Conservation (phyloP, 257 asterid genomes). For the Oldenlandia corymbosa region DNA sequence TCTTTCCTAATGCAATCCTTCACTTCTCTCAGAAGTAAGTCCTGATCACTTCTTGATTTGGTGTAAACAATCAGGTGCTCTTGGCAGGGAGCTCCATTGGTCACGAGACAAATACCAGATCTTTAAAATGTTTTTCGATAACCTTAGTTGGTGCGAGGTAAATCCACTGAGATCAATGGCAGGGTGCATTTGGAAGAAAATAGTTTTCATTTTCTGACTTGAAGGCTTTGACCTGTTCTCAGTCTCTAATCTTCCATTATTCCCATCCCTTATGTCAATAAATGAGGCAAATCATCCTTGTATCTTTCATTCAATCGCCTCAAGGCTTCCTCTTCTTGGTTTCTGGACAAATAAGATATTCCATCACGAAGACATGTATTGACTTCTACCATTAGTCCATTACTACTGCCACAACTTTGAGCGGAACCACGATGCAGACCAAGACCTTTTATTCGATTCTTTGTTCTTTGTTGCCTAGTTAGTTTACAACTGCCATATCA, state of each 20-base stretch:
- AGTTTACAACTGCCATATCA: too few relatives aligned
- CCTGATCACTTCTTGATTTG: too few relatives aligned
- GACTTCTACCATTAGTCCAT: too few relatives aligned
- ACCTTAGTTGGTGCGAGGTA: conserved; percentile 61
- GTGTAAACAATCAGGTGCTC: too few relatives aligned
- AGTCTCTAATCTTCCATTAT: conserved; percentile 26
- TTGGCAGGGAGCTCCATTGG: too few relatives aligned
- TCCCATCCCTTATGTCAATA: conserved; percentile 29
- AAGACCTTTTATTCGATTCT: too few relatives aligned
- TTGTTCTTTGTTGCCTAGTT: too few relatives aligned
- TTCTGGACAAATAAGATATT: conserved; percentile 96
- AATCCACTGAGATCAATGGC: conserved; percentile 65
- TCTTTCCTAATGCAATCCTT: conserved; percentile 43
- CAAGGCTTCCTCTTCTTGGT: conserved; percentile 81
- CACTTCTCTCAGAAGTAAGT: conserved; percentile 41
- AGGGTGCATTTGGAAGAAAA: conserved; percentile 80
- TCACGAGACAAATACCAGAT: conserved; percentile 46
- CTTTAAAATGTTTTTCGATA: conserved; percentile 16
- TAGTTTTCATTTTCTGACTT: conserved; percentile 49
- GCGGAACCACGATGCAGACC: too few relatives aligned
- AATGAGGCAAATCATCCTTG: conserved; percentile 39
- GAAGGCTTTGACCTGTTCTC: conserved; percentile 31
- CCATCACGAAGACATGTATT: too few relatives aligned
- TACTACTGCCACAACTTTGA: too few relatives aligned
- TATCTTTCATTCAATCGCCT: conserved; percentile 33